A percentile compares a stretch with the other conserved stretches of the same genome.
Evolutionary conservation across 345 rosid genomes (phyloP).

Genomic region (Melaleuca quinquenervia): DNA sequence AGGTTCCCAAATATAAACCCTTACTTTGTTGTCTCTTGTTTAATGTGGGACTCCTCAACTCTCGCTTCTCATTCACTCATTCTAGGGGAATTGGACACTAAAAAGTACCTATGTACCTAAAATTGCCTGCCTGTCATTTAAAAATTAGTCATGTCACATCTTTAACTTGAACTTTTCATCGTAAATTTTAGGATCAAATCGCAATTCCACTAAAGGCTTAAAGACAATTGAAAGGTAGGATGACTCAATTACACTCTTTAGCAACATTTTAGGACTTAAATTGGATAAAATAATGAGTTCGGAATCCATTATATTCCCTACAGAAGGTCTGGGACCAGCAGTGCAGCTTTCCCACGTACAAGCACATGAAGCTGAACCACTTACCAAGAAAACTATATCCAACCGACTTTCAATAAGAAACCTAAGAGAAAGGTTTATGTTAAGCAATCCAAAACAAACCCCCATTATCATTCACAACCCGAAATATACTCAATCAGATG

Average conservation of each 20-base stretch:
- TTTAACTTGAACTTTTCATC: neutral
- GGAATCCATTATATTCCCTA: too few species aligned
- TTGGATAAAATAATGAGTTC: neutral
- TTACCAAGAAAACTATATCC: neutral
- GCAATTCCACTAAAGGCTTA: neutral
- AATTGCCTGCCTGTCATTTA: neutral
- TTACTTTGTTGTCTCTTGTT: too few species aligned
- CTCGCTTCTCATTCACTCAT: too few species aligned
- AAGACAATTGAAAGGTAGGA: neutral
- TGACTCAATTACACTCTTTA: neutral
- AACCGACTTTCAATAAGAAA: neutral
- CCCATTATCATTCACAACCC: neutral
- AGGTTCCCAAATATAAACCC: too few species aligned
- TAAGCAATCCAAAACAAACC: neutral
- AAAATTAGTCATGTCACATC: neutral
- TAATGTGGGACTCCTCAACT: too few species aligned
- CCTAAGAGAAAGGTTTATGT: neutral
- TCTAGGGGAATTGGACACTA: too few species aligned
- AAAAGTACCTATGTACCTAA: neutral
- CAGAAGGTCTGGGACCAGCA: neutral
- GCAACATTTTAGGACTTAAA: neutral
- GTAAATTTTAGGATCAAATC: neutral
- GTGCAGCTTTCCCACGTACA: neutral
- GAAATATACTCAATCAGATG: neutral
- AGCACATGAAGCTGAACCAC: neutral